Base-by-base conservation (phyloP, 345 rosid genomes). In the Salix viminalis region DNA sequence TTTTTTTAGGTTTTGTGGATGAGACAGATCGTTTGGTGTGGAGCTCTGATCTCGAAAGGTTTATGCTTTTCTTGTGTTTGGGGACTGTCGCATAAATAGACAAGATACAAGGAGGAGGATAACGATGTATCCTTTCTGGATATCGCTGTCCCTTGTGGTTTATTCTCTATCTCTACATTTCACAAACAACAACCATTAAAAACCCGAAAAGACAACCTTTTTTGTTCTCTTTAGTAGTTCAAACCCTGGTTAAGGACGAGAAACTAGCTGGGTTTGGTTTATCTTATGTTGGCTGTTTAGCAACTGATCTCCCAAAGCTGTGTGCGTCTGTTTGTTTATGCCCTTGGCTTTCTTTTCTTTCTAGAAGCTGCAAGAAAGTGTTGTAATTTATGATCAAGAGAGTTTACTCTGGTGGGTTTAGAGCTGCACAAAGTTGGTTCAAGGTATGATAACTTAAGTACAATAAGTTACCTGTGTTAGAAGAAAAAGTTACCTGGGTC, bases 21-120 rank as follows among this genome's bases (percentile, higher is more conserved):
- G 79, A 79, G 72, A 72, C 80, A 83, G 90, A 91, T 89, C 85
- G 86, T 85, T 83, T 44, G 88, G 78, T 74, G 76, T 80, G 64
- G 85, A 85, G 90, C 89, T 87, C 91, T 88, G 89, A 90, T 91
- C 91, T 91, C 85, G 79, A 85, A 83, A 84, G 86, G 81, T 86
- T 81, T 87, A 62, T 70, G 48, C 78, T 74, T 80, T 87, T 85
- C 85, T 84, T 85, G 91, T 86, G 90, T 84, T 91, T 84, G 88
- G 84, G 67, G 80, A 82, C 81, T 89, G 90, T 81, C 86, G 83
- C 66, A 64, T 77, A 82, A 82, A n/a, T 50, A 68, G 84, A 75
- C 76, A 76, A 82, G 76, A 78, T 81, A 81, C 18, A 14, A 69
- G 48, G 52, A n/a, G 50, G 71, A 83, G 88, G 85, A 83, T 81